Evolutionary conservation across 352 stramenopile species (phyloP), one percentile per base, ranked within the genome.

Genomic region (Thraustochytrium striatum): DNA sequence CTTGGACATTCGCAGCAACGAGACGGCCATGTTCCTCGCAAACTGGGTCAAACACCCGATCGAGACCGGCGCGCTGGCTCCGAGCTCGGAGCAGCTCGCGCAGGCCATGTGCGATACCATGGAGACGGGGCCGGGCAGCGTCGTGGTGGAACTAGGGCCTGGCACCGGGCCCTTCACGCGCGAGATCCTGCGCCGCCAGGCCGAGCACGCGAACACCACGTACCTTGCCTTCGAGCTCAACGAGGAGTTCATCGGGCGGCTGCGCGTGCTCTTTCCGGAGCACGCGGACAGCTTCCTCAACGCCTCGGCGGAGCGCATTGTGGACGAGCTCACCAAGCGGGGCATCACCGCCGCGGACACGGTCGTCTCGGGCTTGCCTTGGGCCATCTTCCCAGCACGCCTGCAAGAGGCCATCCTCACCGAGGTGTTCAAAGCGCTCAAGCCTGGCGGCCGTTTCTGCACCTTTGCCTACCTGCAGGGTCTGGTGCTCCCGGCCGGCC

Each of bases 391-490:
- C 2, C 65, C 65, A 0, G 9, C 19, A 0, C 8, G 11, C 11
- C 36, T 75, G 16, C 65, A 75, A 32, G 0, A 62, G 52, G 52
- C 21, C 13, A 75, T 75, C 36, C 65, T 75, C 65, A n/a, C 11
- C 5, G 11, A 41, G 41, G 65, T 75, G 8, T 75, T 47, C 65
- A 43, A 1, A 1, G 39, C 65, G 35, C 36, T 75, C 9, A 30
- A 38, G 0, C 65, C 65, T 8, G 65, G 65, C 39, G 65, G 65
- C 16, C 21, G 65, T 8, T 75, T 75, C 50, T 75, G 65, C 65
- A 75, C 65, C 7, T 75, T 75, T 75, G 65, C 65, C 32, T 75
- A 75, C 65, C 52, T 75, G 7, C 65, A 75, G 30, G 65, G 65
- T 25, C 50, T 75, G 19, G 65, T 75, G 21, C 47, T 75, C 2